Percentiles rank a stretch among this genome's conserved stretches.
Conservation (phyloP, 805 yeast species). For the Zygosaccharomyces kombuchaensis region DNA sequence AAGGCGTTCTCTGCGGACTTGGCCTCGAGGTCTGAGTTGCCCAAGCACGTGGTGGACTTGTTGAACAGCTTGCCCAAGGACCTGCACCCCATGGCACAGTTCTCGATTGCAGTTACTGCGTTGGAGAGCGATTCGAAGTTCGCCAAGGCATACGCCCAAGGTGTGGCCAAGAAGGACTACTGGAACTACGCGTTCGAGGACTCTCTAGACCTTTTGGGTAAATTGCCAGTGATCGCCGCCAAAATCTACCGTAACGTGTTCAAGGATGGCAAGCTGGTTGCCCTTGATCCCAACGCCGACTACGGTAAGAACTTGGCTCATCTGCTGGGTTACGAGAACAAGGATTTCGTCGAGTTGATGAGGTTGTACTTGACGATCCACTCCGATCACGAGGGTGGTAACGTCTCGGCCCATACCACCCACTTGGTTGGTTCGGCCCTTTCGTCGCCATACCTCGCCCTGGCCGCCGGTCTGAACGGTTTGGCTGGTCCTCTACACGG, state of each 20-base stretch:
- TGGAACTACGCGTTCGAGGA: constrained; percentile 84
- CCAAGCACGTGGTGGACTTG: constrained; percentile 70
- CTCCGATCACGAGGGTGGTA: constrained; percentile 89
- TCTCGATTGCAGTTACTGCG: constrained; percentile 77
- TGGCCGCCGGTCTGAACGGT: constrained; percentile 81
- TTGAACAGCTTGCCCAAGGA: constrained; percentile 70
- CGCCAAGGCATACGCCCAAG: constrained; percentile 79
- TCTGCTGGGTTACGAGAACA: constrained; percentile 54
- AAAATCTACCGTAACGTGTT: constrained; percentile 80
- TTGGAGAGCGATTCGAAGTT: constrained; percentile 78
- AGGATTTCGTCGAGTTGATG: constrained; percentile 72
- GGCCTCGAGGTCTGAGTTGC: constrained; percentile 72
- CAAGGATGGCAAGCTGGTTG: constrained; percentile 68
- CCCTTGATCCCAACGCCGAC: constrained; percentile 51
- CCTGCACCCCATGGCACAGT: constrained; percentile 88
- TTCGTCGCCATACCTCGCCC: constrained; percentile 70
- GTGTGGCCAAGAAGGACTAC: constrained; percentile 77
- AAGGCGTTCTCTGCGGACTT: constrained; percentile 68
- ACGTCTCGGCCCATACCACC: constrained; percentile 82
- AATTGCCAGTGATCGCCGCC: constrained; percentile 76
- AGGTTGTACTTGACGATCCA: constrained; percentile 78
- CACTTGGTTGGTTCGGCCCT: constrained; percentile 82
- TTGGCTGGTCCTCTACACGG: constrained; percentile 87
- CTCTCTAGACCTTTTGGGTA: constrained; percentile 73
- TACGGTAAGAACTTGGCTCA: constrained; percentile 63